Base-by-base conservation (phyloP, 306 rosid species). In the Quercus ilex region DNA sequence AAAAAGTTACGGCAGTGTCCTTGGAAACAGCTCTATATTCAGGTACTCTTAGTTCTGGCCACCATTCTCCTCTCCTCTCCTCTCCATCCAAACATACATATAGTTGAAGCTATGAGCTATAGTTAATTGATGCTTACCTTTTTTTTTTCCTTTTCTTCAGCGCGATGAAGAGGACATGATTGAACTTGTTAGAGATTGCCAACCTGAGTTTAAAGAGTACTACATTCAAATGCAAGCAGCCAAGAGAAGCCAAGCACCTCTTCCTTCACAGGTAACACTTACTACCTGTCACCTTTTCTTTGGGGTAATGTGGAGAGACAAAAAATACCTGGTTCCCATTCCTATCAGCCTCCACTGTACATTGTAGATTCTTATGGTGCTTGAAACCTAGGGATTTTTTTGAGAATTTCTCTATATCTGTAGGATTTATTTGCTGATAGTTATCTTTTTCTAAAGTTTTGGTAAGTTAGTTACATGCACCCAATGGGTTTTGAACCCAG, bases 191-290 rank as follows among this genome's bases (percentile, higher is more conserved):
- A 85, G 87, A 78, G 91, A 68, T 83, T 95, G 98, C 77, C 84
- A 86, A 52, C 77, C 81, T 71, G 99, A 95, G 86, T 95, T 90
- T 82, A 95, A 95, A 84, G 94, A 92, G 90, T 95, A 95, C 83
- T 95, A 92, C 83, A 87, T 95, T 74, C 99, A 95, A 89, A 95
- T 95, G 98, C 99, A 95, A 90, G 93, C 91, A 2, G 96, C 98
- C 71, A 92, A 95, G 85, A 83, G 98, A 84, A 91, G 96, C 85
- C 97, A 95, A 83, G 92, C 92, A 43, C 99, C 99, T 76, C 95
- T 75, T 80, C 97, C 92, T 84, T 91, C 99, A 56, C 98, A 91
- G 97, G 99, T 94, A 83, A 74, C 52, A 64, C 31, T 74, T 25
- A 11, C 19, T 30, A 9, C 28, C 43, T 52, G 43, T 35, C 12